A percentile compares a stretch with the other conserved stretches of the same genome.
These are phyloP conservation scores for Rhizoclosmatium globosum DNA, from an alignment of 192 early-diverging fungal species.

Conservation along the genomic window DNA sequence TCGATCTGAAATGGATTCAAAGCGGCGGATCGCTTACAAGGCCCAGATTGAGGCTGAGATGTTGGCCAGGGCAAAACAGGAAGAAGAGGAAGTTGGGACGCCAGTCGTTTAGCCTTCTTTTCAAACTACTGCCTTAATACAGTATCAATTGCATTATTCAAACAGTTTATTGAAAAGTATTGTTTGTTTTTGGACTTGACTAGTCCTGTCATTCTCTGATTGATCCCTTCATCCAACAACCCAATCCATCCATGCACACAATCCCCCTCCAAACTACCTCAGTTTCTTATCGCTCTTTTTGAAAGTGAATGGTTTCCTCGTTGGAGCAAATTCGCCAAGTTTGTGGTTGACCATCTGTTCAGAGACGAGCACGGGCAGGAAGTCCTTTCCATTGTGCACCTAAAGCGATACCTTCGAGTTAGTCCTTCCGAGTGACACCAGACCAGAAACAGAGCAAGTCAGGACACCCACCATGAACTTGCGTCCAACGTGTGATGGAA, in stretches of 20 bases:
- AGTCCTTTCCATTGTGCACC: slow-evolving; percentile 90
- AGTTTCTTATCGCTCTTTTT: slow-evolving; percentile 39
- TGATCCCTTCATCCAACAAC: too few relatives aligned
- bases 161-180: too few relatives aligned
- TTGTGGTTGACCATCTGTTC: slow-evolving; percentile 96
- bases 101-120: too few relatives aligned
- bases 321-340: slow-evolving; percentile 93
- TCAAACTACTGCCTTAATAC: too few relatives aligned
- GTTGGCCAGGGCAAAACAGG: slow-evolving; percentile 23
- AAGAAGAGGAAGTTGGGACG: too few relatives aligned
- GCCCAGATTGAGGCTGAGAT: slow-evolving; percentile 8
- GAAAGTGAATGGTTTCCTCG: slow-evolving; percentile 82
- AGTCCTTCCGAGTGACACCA: slow-evolving; percentile 54
- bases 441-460: neutral
- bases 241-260: too few relatives aligned
- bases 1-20: neutral
- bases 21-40: neutral
- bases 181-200: too few relatives aligned
- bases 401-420: neutral
- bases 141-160: too few relatives aligned
- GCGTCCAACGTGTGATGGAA: slow-evolving; percentile 87
- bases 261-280: too few relatives aligned
- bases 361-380: slow-evolving; percentile 80
- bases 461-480: slow-evolving; percentile 75
- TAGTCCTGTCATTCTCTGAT: too few relatives aligned